Evolutionary conservation across 441 rosid species (phyloP).

Genomic region (Sinapis alba): DNA sequence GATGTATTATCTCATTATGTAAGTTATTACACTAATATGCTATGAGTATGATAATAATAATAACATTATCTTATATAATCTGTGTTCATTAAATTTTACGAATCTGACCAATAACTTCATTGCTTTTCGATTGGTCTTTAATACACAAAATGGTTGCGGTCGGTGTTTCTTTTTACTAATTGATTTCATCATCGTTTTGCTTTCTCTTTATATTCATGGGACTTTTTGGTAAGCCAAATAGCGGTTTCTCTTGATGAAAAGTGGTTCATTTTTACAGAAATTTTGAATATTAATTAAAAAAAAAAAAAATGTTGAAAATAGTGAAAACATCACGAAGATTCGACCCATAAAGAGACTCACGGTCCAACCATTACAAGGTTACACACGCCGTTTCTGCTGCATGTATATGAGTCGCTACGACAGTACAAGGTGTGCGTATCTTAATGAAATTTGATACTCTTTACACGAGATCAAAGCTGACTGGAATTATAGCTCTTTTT

Average conservation of each 20-base stretch:
- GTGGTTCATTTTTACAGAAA: constrained; percentile 49
- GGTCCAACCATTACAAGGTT: no score
- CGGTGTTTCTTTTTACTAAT: constrained; percentile 47
- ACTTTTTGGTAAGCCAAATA: constrained; percentile 90
- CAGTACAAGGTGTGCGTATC: no score
- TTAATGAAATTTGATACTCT: no score
- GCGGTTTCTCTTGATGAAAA: constrained; percentile 94
- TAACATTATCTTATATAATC: constrained; percentile 9
- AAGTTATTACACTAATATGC: neutral
- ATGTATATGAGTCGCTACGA: no score
- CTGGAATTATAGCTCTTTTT: constrained; percentile 60
- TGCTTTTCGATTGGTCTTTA: neutral
- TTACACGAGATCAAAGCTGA: constrained; percentile 50
- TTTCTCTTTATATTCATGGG: constrained; percentile 73
- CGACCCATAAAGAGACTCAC: no score
- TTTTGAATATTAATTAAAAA: no score
- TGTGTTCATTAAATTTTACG: neutral
- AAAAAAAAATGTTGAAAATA: no score
- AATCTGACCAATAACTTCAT: neutral
- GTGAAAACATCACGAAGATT: no score
- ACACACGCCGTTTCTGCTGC: no score
- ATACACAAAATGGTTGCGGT: constrained; percentile 25
- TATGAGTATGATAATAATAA: constrained; percentile 15
- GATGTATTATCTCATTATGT: neutral
- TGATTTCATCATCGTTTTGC: constrained; percentile 30